These are phyloP conservation scores for Colletotrichum zoysiae DNA, from an alignment of 2,329 filamentous ascomycete genomes.

Conservation along the genomic window DNA sequence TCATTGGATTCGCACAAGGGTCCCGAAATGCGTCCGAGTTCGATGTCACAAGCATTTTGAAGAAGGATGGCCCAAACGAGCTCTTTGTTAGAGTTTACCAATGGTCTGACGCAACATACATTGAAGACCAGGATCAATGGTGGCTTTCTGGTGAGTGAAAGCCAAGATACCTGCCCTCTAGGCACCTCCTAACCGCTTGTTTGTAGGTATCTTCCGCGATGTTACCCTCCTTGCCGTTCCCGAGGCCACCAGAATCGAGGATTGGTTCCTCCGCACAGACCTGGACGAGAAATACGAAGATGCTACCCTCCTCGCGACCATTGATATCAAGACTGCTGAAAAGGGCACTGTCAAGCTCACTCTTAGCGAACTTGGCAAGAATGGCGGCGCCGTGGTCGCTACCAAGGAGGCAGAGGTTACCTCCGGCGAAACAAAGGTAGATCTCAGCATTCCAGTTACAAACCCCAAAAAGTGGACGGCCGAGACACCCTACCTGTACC, in stretches of 20 bases:
- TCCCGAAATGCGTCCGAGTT: conserved; percentile 78
- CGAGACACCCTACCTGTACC: conserved; percentile 73
- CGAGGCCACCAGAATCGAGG: conserved; percentile 62
- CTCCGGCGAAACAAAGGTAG: conserved; percentile 50
- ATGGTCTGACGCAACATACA: conserved; percentile 76
- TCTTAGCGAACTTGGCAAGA: conserved; percentile 55
- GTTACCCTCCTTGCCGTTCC: conserved; percentile 72
- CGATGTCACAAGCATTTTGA: conserved; percentile 68
- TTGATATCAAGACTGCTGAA: conserved; percentile 56
- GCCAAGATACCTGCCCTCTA: no score
- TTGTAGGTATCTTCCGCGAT: conserved; percentile 72
- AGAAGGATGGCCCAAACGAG: conserved; percentile 59
- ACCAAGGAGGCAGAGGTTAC: conserved; percentile 46
- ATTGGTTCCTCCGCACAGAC: conserved; percentile 67
- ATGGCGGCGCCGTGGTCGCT: conserved; percentile 50
- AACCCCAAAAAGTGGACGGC: conserved; percentile 77
- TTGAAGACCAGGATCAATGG: conserved; percentile 80
- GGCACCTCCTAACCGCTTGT: background rate
- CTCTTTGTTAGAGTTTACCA: conserved; percentile 77
- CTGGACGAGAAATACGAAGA: conserved; percentile 65
- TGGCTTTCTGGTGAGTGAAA: conserved; percentile 67
- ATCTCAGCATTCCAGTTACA: conserved; percentile 60
- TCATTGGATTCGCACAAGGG: conserved; percentile 77
- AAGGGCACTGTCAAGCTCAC: conserved; percentile 56
- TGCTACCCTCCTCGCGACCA: conserved; percentile 62